Conservation (phyloP, 139 green algal genomes). For the Zygnema cylindricum region DNA sequence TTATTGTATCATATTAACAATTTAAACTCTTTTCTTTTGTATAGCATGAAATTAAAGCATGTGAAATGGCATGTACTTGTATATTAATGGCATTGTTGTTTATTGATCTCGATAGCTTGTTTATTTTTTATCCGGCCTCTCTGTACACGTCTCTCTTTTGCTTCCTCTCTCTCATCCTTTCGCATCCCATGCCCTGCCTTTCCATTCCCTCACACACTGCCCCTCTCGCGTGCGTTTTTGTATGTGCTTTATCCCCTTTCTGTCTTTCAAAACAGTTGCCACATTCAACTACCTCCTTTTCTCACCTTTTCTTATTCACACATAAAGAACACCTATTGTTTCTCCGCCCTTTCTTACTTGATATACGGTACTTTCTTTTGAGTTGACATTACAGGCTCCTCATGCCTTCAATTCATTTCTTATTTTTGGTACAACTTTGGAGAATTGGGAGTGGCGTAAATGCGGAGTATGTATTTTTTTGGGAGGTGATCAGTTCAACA, state of each 20-base stretch:
- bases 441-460: conserved; percentile 45
- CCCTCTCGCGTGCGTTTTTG: too few relatives aligned
- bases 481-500: conserved; percentile 55
- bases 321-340: background rate
- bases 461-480: conserved; percentile 53
- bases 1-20: too few relatives aligned
- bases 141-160: background rate
- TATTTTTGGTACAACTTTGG: background rate
- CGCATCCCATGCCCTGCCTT: background rate
- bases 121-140: background rate
- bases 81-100: too few relatives aligned
- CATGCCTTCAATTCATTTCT: conserved; percentile 15
- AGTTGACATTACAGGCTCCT: conserved; percentile 14
- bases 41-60: too few relatives aligned
- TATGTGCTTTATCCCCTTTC: too few relatives aligned
- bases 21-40: too few relatives aligned
- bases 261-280: too few relatives aligned
- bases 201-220: background rate
- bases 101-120: too few relatives aligned
- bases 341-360: background rate
- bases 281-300: background rate
- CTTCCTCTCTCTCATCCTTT: background rate
- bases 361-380: background rate
- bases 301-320: background rate
- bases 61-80: too few relatives aligned